These are phyloP conservation scores for Aspergillus sp. DNA, from an alignment of 2,329 filamentous ascomycete species.

Conservation along the genomic window DNA sequence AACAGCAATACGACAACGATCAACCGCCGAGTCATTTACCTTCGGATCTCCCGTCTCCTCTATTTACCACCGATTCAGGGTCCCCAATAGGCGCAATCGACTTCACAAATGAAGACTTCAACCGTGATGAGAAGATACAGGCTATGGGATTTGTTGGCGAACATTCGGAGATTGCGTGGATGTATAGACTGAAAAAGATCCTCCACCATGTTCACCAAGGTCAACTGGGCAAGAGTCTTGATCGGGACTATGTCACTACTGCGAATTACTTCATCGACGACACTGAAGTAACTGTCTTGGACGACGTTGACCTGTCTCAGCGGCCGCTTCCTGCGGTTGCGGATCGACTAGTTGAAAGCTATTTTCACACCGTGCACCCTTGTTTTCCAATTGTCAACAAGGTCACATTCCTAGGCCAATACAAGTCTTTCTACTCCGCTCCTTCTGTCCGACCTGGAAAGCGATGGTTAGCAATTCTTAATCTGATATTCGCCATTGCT, in stretches of 20 bases:
- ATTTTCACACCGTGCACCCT: conserved; percentile 41
- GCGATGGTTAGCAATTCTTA: conserved; percentile 44
- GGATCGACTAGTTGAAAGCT: conserved; percentile 40
- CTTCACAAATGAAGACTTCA: conserved; percentile 45
- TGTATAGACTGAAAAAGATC: conserved; percentile 41
- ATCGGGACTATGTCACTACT: conserved; percentile 30
- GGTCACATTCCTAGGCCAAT: conserved; percentile 39
- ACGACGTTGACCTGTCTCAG: conserved; percentile 36
- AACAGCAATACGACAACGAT: conserved; percentile 17
- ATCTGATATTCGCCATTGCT: conserved; percentile 46
- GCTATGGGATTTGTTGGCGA: conserved; percentile 46
- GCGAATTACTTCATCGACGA: conserved; percentile 44
- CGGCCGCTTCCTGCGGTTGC: conserved; percentile 39
- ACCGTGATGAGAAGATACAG: conserved; percentile 38
- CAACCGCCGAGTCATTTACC: conserved; percentile 11
- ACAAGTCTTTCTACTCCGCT: conserved; percentile 35
- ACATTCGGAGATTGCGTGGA: conserved; percentile 46
- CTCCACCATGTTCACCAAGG: conserved; percentile 28
- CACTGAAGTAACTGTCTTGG: conserved; percentile 31
- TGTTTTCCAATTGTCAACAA: conserved; percentile 45
- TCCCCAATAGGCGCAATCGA: conserved; percentile 38
- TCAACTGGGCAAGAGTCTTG: conserved; percentile 15
- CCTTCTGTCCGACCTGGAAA: conserved; percentile 35
- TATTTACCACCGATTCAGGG: conserved; percentile 18
- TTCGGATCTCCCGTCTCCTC: conserved; percentile 9